phyloP scores from a whole-genome alignment of 305 asterid species.

The Vinca major region DNA sequence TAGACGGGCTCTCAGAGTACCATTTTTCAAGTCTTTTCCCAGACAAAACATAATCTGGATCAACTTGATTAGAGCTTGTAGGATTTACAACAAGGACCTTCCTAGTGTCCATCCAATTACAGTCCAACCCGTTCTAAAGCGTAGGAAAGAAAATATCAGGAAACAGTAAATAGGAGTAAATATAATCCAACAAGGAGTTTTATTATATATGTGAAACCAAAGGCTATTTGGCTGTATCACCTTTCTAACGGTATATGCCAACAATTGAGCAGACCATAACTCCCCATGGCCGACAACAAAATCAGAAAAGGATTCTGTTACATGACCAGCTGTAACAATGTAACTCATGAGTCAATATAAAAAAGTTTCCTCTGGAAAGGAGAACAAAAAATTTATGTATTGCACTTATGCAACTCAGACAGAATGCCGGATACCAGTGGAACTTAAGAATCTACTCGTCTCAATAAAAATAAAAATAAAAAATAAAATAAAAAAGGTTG shows the following conservation, averaged over 20 bases:
- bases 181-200: conserved; percentile 10
- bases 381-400: not conserved
- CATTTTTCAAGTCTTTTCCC: conserved; percentile 67
- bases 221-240: conserved; percentile 28
- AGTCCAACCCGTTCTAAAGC: conserved; percentile 59
- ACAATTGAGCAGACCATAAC: conserved; percentile 87
- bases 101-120: conserved; percentile 92
- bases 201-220: conserved; percentile 10
- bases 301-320: conserved; percentile 85
- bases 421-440: not conserved
- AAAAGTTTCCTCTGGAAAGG: not conserved
- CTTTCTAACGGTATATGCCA: conserved; percentile 72
- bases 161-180: conserved; percentile 13
- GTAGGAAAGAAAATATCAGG: conserved; percentile 17
- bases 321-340: conserved; percentile 85
- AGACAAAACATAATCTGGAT: conserved; percentile 82
- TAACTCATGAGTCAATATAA: conserved; percentile 15
- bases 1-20: conserved; percentile 60
- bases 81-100: conserved; percentile 89
- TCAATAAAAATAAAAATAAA: too few relatives aligned
- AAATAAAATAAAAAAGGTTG: not conserved
- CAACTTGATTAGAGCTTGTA: conserved; percentile 72
- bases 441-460: not conserved
- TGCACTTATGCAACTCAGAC: not conserved
- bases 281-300: conserved; percentile 98